These are phyloP conservation scores for Claviceps pazoutovae DNA, from an alignment of 2,329 filamentous ascomycete genomes.

Conservation along the genomic window DNA sequence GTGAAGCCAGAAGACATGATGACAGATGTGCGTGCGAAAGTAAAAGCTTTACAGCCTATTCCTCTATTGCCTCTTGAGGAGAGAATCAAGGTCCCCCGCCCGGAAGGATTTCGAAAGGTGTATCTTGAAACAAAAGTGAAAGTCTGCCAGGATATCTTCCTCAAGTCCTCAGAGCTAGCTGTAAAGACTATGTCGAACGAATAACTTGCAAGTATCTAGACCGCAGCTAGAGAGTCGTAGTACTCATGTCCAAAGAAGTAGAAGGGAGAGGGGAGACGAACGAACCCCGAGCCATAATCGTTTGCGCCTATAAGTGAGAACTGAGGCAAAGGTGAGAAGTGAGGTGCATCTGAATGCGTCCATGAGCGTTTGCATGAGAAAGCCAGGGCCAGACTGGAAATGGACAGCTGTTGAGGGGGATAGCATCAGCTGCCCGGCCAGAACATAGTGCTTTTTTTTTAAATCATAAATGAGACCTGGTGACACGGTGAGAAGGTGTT, in stretches of 20 bases:
- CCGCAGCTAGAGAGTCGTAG: not conserved
- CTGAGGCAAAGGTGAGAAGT: not conserved
- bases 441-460: not conserved
- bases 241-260: not conserved
- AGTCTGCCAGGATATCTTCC: not conserved
- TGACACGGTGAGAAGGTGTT: not conserved
- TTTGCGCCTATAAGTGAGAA: slow-evolving; percentile 1
- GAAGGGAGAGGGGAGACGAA: not conserved
- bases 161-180: not conserved
- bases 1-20: slow-evolving; percentile 1
- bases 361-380: not conserved
- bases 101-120: too few relatives aligned
- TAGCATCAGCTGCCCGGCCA: slow-evolving; percentile 1
- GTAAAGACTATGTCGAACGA: not conserved
- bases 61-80: not conserved
- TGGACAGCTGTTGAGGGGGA: not conserved
- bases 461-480: not conserved
- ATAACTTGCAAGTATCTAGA: not conserved
- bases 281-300: not conserved
- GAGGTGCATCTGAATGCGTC: slow-evolving; percentile 1
- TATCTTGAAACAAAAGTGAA: not conserved
- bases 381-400: not conserved
- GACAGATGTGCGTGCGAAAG: not conserved
- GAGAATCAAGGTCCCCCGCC: too few relatives aligned
- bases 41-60: not conserved